Base-by-base conservation (phyloP, 176 grass and related monocot species). In the Triticum dicoccoides region DNA sequence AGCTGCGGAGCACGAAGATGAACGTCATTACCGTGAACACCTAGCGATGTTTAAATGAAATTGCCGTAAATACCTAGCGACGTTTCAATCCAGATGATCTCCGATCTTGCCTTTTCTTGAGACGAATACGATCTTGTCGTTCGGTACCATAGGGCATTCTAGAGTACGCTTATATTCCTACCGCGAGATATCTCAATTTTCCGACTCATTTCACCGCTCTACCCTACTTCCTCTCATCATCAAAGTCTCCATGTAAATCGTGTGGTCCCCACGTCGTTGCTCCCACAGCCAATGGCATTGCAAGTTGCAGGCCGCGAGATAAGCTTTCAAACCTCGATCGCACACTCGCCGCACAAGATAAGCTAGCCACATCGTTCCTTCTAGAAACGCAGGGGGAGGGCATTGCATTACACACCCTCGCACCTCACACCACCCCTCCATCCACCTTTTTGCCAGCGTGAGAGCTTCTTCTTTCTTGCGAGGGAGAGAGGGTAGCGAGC, bases 271-370 rank as follows among this genome's bases (percentile, higher is more conserved):
- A 76, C 82, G 14, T n/a, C 0, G 20, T 15, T 38, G 18, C 75
- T 59, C 85, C 45, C 30, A 58, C 54, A 21, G 61, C 89, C 89
- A 91, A 92, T 84, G 32, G 84, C 77, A 17, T 59, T 11, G 14
- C 67, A 25, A 44, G 24, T 47, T 39, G 14, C 67, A 33, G 44
- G 17, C 41, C 9, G 71, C 41, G 61, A 51, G 94, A 93, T 93
- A 91, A 87, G 94, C 81, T 58, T 49, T 47, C 78, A 6, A 72
- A 86, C 11, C 67, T 78, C 15, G 88, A 86, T 80, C 89, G 61
- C 86, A 88, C 86, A 71, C 63, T 69, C 47, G 37, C n/a, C 27
- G 20, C 27, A 15, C 5, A 24, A 77, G 89, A 91, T 91, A 88
- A 91, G 82, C 73, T 76, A 76, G 73, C 85, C 82, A 39, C 58